Conservation (phyloP, 140 eudicot genomes). For the Stevia rebaudiana region DNA sequence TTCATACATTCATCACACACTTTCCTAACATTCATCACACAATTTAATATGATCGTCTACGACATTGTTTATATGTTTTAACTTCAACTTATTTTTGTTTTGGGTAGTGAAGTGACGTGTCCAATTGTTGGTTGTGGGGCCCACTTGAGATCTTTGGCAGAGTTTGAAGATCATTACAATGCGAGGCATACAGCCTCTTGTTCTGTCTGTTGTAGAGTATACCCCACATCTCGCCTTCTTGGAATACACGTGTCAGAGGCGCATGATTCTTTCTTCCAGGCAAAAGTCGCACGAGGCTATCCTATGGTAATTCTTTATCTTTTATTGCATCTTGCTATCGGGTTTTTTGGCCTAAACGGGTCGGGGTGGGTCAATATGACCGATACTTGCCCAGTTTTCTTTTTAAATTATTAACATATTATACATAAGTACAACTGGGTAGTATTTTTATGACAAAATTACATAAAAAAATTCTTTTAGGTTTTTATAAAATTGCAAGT, state of each 20-base stretch:
- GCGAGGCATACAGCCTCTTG: slow-evolving; percentile 88
- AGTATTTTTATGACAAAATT: no score
- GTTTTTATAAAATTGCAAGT: no score
- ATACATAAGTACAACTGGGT: no score
- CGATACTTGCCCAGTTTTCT: not conserved
- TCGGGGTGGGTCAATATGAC: not conserved
- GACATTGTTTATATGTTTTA: no score
- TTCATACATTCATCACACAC: not conserved
- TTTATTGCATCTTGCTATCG: not conserved
- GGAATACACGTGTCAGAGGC: slow-evolving; percentile 84
- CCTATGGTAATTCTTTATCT: slow-evolving; percentile 50
- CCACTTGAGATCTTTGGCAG: slow-evolving; percentile 53
- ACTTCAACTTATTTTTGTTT: slow-evolving; percentile 13
- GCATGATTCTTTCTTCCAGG: slow-evolving; percentile 93
- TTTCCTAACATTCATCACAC: not conserved
- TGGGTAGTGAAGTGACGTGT: slow-evolving; percentile 56
- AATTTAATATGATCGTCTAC: no score
- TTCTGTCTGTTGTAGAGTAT: slow-evolving; percentile 80
- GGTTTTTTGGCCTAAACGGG: not conserved
- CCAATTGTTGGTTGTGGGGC: slow-evolving; percentile 90
- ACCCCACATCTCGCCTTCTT: slow-evolving; percentile 89
- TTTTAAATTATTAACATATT: no score
- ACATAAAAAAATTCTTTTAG: no score
- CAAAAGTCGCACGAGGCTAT: slow-evolving; percentile 87
- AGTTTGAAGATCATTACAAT: slow-evolving; percentile 81